Base-by-base conservation (phyloP, 805 yeast species). In the Clavispora fructus region DNA sequence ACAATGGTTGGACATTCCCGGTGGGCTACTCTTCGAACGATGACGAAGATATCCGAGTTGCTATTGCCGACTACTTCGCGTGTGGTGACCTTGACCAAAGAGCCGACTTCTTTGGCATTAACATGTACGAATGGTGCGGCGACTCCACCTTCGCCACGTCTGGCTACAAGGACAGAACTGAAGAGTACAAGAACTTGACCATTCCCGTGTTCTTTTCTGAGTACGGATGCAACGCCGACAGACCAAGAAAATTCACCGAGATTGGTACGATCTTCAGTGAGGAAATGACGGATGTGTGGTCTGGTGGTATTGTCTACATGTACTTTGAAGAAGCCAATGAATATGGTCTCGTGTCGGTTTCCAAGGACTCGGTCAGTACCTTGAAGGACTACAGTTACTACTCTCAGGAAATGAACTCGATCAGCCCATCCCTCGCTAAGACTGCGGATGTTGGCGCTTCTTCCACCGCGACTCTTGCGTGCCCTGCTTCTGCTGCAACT, bases 1-100 rank as follows among this genome's bases (percentile, higher is more conserved):
- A 70, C 46, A 71, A 80, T 65, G 56, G 56, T 43, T 55, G 57
- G 57, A 71, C 74, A 28, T 87, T 87, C 68, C 99, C 99, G 12
- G 91, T 92, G 46, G 99, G 99, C 13, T 92, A 91, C 68, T 85
- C 97, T 11, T 81, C 96, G 13, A 87, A 87, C 62, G 98, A 91
- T 66, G 97, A 87, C 61, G 75, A 83, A 26, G 83, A 79, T 25
- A 89, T 91, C 29, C 81, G 98, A 65, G 80, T 79, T 40, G 73
- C 78, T 30, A 71, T 90, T 61, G 96, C 97, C 38, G 83, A 83
- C 59, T 91, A 85, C 73, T 90, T 91, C 63, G 74, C 85, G 26
- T 91, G 98, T 71, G 96, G 96, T 44, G 78, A 75, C 46, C 56
- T 63, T 7, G 77, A 73, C 28, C 85, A 82, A 41, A 80, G 79